Base-by-base conservation (phyloP, 2,329 filamentous ascomycete species). In the Podosphaera xanthii region DNA sequence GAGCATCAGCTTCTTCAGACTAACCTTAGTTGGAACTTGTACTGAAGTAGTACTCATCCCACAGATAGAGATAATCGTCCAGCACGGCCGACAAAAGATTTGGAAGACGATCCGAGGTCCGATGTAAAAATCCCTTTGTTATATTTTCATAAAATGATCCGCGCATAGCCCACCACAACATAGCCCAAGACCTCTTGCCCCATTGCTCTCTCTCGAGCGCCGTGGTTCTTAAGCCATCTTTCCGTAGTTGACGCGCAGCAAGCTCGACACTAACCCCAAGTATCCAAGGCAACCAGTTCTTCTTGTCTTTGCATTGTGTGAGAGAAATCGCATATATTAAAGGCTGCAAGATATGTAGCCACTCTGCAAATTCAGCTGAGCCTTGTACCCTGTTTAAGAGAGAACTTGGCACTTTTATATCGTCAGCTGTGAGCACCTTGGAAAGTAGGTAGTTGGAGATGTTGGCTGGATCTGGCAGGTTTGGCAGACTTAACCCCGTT, bases 121-220 rank as follows among this genome's bases (percentile, higher is more conserved):
- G 84, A 36, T 75, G 75, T 6, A 91, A 83, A 12, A 91, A 71
- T 3, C 81, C 79, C 71, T 86, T 87, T 55, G 88, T 94, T 61
- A 96, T 77, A 66, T 89, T 87, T 71, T 97, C 87, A 71, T 98
- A 98, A 66, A 94, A 94, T 1, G 90, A 89, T n/a, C 92, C 91
- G 61, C 91, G 81, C 87, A 98, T 92, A 34, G 79, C 73, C 92
- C 92, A 98, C 91, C 92, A 97, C 30, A 83, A 86, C 76, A 96
- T 84, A 1, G 82, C 83, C 88, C 89, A 94, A 46, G 86, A 89
- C 63, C 92, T 78, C 72, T 87, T 89, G 68, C 77, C 82, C 76
- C 94, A 81, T 73, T 97, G 91, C 64, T 96, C 91, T 60, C 83
- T 81, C 72, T 98, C 92, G 22, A 98, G 76, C 7, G 85, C 81